phyloP scores from a whole-genome alignment of 2,329 filamentous ascomycete species.

The Monilinia aucupariae region DNA sequence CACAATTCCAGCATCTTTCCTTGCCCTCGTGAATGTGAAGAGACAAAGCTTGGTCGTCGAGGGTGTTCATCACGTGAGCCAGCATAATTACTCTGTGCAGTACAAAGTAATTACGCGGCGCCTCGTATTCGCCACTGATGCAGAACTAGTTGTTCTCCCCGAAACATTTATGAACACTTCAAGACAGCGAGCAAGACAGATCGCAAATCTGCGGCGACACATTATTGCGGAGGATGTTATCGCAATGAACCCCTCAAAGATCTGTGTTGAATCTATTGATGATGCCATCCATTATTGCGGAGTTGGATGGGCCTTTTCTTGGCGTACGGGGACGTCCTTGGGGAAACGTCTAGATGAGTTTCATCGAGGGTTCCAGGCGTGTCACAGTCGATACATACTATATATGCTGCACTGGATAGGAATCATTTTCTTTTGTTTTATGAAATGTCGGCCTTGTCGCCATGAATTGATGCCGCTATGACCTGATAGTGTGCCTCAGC shows the following conservation, averaged over 20 bases:
- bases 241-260: neutral
- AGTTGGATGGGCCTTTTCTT: constrained; percentile 2
- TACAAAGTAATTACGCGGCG: too few relatives aligned
- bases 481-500: neutral
- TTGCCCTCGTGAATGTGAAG: too few relatives aligned
- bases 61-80: neutral
- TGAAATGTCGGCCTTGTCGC: neutral
- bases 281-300: constrained; percentile 3
- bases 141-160: neutral
- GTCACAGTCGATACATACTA: neutral
- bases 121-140: constrained; percentile 4
- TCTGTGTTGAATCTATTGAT: constrained; percentile 12
- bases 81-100: neutral
- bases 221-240: constrained; percentile 8
- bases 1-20: too few relatives aligned
- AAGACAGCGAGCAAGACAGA: neutral
- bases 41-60: neutral
- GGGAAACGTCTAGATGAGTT: too few relatives aligned
- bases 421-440: too few relatives aligned
- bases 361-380: neutral
- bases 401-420: too few relatives aligned
- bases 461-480: too few relatives aligned
- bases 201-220: neutral
- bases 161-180: constrained; percentile 9
- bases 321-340: neutral